These are phyloP conservation scores for Chalciporus pseudorubinellus DNA, from an alignment of 768 basidiomycete genomes.

Conservation along the genomic window DNA sequence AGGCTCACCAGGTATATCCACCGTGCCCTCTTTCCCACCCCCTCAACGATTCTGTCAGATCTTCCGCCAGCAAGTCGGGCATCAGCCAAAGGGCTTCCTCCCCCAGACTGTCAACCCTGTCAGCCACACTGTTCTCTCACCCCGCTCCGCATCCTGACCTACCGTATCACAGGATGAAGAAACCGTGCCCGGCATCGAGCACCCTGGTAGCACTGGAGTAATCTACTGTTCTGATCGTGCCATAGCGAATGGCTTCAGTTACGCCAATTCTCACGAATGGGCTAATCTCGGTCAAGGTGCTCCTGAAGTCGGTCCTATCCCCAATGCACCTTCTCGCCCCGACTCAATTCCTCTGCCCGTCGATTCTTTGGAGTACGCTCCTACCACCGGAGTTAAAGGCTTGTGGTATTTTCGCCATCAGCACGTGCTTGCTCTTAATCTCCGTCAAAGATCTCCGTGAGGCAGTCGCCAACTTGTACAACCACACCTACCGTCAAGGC, in stretches of 20 bases:
- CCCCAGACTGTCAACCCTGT: constrained; percentile 76
- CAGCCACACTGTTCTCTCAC: constrained; percentile 15
- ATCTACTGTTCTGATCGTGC: constrained; percentile 93
- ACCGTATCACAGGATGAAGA: constrained; percentile 63
- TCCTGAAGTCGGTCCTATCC: constrained; percentile 84
- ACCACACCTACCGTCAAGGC: constrained; percentile 78
- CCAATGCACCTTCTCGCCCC: constrained; percentile 67
- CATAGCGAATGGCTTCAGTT: constrained; percentile 92
- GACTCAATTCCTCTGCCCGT: constrained; percentile 59
- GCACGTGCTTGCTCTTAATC: not conserved
- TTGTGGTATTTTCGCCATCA: constrained; percentile 2
- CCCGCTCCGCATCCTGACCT: not conserved
- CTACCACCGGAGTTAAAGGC: constrained; percentile 90
- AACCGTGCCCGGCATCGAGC: constrained; percentile 84
- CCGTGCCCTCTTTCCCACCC: not conserved
- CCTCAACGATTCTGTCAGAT: constrained; percentile 46
- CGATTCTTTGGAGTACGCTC: constrained; percentile 86
- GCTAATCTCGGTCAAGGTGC: constrained; percentile 90
- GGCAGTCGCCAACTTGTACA: constrained; percentile 89
- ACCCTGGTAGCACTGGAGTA: constrained; percentile 62
- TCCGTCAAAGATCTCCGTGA: constrained; percentile 63
- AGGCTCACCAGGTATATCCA: constrained; percentile 71
- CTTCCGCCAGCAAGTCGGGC: constrained; percentile 69
- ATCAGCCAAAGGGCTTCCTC: constrained; percentile 59
- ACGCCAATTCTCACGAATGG: constrained; percentile 77